Conservation (phyloP, 805 yeast genomes). For the Naumovozyma dairenensis region DNA sequence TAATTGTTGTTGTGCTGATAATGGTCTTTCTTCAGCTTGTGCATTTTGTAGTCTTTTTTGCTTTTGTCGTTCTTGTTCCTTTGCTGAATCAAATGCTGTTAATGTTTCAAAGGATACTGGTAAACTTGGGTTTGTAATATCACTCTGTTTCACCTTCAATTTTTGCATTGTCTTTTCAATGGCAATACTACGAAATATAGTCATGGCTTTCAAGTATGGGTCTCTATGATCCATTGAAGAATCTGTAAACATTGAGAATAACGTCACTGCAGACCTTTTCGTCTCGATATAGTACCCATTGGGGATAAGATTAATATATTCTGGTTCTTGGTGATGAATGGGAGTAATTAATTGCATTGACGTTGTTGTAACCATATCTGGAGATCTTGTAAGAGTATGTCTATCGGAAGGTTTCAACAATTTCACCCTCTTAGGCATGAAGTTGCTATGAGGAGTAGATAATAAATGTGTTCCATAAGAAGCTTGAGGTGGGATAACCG, state of each 20-base stretch:
- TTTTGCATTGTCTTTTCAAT: constrained; percentile 14
- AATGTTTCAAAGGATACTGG: constrained; percentile 19
- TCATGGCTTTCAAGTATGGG: constrained; percentile 16
- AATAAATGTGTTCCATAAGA: too few relatives aligned
- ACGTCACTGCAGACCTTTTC: constrained; percentile 23
- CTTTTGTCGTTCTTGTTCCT: constrained; percentile 6
- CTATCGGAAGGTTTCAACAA: constrained; percentile 1
- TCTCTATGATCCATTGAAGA: constrained; percentile 22
- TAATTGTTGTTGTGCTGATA: too few relatives aligned
- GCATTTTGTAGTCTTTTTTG: neutral
- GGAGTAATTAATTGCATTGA: neutral
- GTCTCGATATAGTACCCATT: constrained; percentile 16
- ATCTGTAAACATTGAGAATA: constrained; percentile 18
- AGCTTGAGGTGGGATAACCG: too few relatives aligned
- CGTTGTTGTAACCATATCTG: neutral
- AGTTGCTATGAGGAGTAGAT: too few relatives aligned
- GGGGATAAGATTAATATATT: constrained; percentile 18
- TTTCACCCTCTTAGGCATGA: constrained; percentile 1
- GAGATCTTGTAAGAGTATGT: neutral
- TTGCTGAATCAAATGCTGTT: constrained; percentile 16
- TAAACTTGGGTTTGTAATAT: constrained; percentile 11
- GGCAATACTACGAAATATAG: constrained; percentile 17
- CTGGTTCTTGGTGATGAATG: constrained; percentile 1
- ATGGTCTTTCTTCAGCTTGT: too few relatives aligned
- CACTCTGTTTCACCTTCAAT: constrained; percentile 4